A percentile compares a stretch with the other conserved stretches of the same genome.
Conservation (phyloP, 768 basidiomycete genomes). For the Amanita inopinata region DNA sequence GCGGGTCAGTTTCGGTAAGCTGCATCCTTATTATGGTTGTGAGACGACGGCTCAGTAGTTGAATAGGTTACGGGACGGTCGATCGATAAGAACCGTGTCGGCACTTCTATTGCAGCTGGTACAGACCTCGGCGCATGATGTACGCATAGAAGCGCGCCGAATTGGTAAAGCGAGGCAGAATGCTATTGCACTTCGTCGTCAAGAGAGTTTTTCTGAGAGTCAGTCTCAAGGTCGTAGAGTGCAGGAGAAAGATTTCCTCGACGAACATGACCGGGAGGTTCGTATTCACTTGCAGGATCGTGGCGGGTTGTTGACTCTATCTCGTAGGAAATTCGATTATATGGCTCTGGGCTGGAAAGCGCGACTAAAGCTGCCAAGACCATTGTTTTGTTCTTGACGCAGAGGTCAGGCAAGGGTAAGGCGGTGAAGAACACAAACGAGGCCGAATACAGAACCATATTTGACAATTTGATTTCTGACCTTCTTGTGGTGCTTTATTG, state of each 20-base stretch:
- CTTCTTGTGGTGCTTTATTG: conserved; percentile 81
- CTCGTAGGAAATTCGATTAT: conserved; percentile 63
- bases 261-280: conserved; percentile 63
- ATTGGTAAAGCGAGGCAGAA: conserved; percentile 57
- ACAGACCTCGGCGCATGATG: conserved; percentile 87
- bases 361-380: conserved; percentile 80
- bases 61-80: conserved; percentile 75
- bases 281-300: background rate
- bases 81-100: conserved; percentile 87
- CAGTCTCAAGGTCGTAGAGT: conserved; percentile 18
- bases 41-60: no score
- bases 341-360: conserved; percentile 65
- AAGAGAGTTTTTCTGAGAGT: conserved; percentile 50
- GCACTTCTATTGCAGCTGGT: conserved; percentile 93
- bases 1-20: conserved; percentile 81
- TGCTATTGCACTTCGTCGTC: conserved; percentile 47
- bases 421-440: conserved; percentile 87
- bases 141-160: conserved; percentile 57
- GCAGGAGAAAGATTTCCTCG: conserved; percentile 41
- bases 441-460: conserved; percentile 85
- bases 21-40: background rate
- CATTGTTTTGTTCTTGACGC: conserved; percentile 69
- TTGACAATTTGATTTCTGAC: conserved; percentile 87
- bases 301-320: conserved; percentile 4
- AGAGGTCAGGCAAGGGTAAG: conserved; percentile 80